Evolutionary conservation across 352 stramenopile species (phyloP), one percentile per base, ranked within the genome.

Genomic region (Nannochloropsis limnetica): DNA sequence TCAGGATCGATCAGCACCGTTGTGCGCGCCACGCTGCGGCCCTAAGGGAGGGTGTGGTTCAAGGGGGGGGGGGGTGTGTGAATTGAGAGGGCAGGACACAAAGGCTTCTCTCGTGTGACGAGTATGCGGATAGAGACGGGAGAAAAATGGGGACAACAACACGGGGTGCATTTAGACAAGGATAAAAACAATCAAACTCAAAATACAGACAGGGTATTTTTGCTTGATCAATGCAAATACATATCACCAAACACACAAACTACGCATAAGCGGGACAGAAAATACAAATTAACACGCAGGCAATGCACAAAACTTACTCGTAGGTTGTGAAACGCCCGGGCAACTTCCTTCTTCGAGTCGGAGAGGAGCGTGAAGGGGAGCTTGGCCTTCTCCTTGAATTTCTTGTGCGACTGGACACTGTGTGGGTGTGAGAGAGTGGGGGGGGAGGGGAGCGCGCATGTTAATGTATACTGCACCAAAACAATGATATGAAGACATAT

Each of bases 341-440:
- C 61, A 20, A 74, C 61, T 29, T 74, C 61, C 25, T 74, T 74
- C 3, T 74, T 27, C 25, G 61, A 74, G 61, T 74, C 61, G n/a
- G 61, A 74, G 25, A 74, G 61, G 25, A 74, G 61, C 61, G 61
- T 25, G 25, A 74, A 74, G n/a, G 61, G 4, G n/a, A 74, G 61
- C 25, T 29, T 74, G 61, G 11, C 61, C 8, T 74, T 74, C n/a
- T 74, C 61, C 61, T 74, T 74, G 25, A 74, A 74, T 2, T 29
- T 29, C 61, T 74, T 74, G 61, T 74, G 61, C n/a, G 61, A 74
- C 25, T 74, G 9, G 61, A 74, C 25, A 11, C 61, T 74, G 25
- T 74, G n/a, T 11, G 61, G 37, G 37, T 49, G 17, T 15, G 17
- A 6, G 37, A 14, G 17, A 20, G 37, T 6, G 8, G 37, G 17